Conservation (phyloP, 2,329 filamentous ascomycete species). For the Trichoderma arundinaceum region DNA sequence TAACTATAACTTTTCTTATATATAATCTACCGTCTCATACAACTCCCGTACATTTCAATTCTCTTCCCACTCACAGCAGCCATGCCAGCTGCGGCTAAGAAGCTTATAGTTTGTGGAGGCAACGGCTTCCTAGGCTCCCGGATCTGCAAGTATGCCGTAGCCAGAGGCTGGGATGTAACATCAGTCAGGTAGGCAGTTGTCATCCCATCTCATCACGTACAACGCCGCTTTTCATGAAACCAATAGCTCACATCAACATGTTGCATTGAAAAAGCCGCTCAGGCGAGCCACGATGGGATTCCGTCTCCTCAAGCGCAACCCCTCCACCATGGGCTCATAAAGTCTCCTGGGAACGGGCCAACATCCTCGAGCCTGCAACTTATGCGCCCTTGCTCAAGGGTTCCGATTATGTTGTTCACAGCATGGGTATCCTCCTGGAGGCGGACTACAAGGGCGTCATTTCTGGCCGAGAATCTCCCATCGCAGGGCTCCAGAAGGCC, state of each 20-base stretch:
- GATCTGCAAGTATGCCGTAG: constrained; percentile 88
- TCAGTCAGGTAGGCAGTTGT: constrained; percentile 74
- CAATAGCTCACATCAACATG: background rate
- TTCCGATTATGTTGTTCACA: constrained; percentile 88
- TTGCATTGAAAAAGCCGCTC: constrained; percentile 69
- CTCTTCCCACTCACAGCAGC: background rate
- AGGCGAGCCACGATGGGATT: constrained; percentile 84
- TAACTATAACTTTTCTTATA: background rate
- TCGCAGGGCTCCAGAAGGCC: constrained; percentile 76
- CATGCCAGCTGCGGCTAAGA: constrained; percentile 61
- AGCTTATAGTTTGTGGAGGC: constrained; percentile 88
- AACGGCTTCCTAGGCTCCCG: constrained; percentile 88
- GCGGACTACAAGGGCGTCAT: constrained; percentile 96
- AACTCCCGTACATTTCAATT: background rate
- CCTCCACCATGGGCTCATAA: constrained; percentile 81
- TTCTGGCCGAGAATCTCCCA: constrained; percentile 80
- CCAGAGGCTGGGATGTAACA: constrained; percentile 87
- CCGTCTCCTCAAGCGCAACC: constrained; percentile 71
- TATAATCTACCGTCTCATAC: background rate
- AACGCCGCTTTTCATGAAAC: background rate
- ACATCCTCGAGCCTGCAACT: constrained; percentile 81
- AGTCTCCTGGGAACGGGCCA: constrained; percentile 86
- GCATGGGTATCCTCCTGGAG: constrained; percentile 93
- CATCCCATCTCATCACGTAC: background rate
- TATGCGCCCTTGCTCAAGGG: constrained; percentile 78